Evolutionary conservation across 495 filamentous ascomycete genomes (phyloP), one percentile per base, ranked within the genome.

Genomic region (Aspergillus incahuasiensis): DNA sequence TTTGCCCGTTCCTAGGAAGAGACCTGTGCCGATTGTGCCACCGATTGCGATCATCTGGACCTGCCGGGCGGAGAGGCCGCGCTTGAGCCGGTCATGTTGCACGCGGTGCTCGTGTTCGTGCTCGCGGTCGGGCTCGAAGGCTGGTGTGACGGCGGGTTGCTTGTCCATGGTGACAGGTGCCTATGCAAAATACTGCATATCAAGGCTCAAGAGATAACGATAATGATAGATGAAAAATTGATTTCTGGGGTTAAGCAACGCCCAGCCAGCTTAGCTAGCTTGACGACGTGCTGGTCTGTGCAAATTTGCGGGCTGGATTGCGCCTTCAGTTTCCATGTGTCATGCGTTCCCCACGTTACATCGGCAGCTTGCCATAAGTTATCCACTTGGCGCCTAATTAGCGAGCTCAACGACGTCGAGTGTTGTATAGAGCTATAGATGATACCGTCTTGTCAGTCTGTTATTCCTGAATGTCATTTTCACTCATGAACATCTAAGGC

Each of bases 21-120:
- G 64, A 30, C 84, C 86, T 5, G 85, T 87, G 9, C 84, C 82
- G 53, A 87, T 86, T 5, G 83, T 84, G 28, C 82, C 82, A 19
- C 81, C 81, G 35, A 85, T 79, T 13, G 82, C 82, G 38, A 84
- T 79, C 77, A 86, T 83, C 63, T 85, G 81, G 15, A 83, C 78
- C 54, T 85, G 81, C 5, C 82, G 73, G 5, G 76, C 69, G 22
- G 68, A 75, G 16, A 65, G 56, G 25, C 22, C 21, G 19, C 57
- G 57, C 16, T 43, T 54, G 12, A 60, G 57, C 8, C 40, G 25
- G 19, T 60, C 65, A 39, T 72, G 64, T 43, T 57, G 21, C 38
- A 18, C 32, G 3, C 2, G 40, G 40, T 21, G 16, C 15, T 8
- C 12, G 13, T 25, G 22, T 3, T 28, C n/a, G 24, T 28, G 25